Percentiles rank a stretch among this genome's conserved stretches.
Evolutionary conservation across 2,329 filamentous ascomycete genomes (phyloP).

Genomic region (Phialophora chinensis): DNA sequence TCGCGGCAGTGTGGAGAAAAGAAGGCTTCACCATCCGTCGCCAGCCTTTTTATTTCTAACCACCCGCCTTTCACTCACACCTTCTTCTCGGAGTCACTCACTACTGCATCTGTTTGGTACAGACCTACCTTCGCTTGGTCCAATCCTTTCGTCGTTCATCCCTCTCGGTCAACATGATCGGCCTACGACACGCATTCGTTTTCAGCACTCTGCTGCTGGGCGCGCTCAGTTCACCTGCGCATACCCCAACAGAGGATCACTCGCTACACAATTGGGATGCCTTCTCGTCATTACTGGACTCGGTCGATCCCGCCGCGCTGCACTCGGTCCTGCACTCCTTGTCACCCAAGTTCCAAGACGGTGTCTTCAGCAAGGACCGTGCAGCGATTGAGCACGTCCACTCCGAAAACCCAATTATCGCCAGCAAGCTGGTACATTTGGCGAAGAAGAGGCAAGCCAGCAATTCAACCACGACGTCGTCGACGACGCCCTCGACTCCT

Average conservation of each 20-base stretch:
- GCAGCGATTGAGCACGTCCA: slow-evolving; percentile 68
- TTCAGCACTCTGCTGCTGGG: slow-evolving; percentile 35
- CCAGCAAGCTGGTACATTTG: slow-evolving; percentile 67
- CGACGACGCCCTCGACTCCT: slow-evolving; percentile 36
- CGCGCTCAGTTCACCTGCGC: slow-evolving; percentile 30
- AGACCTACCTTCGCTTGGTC: slow-evolving; percentile 17
- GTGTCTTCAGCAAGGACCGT: slow-evolving; percentile 69
- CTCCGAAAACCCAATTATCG: slow-evolving; percentile 65
- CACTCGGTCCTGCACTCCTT: slow-evolving; percentile 70
- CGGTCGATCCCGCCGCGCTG: slow-evolving; percentile 64
- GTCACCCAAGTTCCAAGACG: slow-evolving; percentile 69
- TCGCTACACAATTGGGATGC: slow-evolving; percentile 36
- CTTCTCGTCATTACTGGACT: slow-evolving; percentile 63
- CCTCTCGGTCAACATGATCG: slow-evolving; percentile 32
- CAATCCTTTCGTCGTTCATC: slow-evolving; percentile 28
- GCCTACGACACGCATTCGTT: slow-evolving; percentile 35
- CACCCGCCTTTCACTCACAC: slow-evolving; percentile 7
- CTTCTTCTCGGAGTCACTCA: slow-evolving; percentile 24
- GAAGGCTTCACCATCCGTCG: slow-evolving; percentile 1
- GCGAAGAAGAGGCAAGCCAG: slow-evolving; percentile 62
- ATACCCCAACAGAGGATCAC: slow-evolving; percentile 32
- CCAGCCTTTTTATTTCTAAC: slow-evolving; percentile 20
- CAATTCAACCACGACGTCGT: slow-evolving; percentile 41
- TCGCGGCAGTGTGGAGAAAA: not conserved
- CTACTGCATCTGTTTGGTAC: slow-evolving; percentile 12